Evolutionary conservation across 2,329 filamentous ascomycete species (phyloP).

Genomic region (Colletotrichum eleusines): DNA sequence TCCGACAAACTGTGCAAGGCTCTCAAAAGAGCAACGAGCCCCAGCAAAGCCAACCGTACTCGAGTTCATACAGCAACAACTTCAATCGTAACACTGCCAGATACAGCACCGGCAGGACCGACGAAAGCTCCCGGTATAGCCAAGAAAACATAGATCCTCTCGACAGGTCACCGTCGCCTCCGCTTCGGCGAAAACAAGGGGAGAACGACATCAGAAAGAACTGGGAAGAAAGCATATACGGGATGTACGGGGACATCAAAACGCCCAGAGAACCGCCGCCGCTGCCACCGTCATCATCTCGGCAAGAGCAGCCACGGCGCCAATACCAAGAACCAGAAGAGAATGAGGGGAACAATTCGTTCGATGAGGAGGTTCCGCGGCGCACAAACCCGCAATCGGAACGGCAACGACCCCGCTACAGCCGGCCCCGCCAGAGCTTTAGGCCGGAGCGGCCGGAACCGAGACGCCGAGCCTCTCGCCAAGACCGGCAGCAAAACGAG

Average conservation of each 20-base stretch:
- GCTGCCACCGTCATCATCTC: background rate
- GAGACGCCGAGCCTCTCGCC: constrained; percentile 14
- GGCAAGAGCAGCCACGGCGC: constrained; percentile 8
- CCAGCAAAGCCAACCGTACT: constrained; percentile 20
- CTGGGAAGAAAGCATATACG: constrained; percentile 38
- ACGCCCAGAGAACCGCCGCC: constrained; percentile 30
- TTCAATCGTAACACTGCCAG: constrained; percentile 34
- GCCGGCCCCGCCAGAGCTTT: constrained; percentile 12
- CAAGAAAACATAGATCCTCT: constrained; percentile 6
- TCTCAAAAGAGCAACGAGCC: constrained; percentile 12
- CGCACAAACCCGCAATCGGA: constrained; percentile 4
- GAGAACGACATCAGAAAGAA: background rate
- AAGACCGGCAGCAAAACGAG: constrained; percentile 11
- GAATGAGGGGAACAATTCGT: constrained; percentile 19
- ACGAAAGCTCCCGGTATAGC: constrained; percentile 23
- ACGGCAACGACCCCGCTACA: constrained; percentile 8
- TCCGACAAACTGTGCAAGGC: constrained; percentile 9
- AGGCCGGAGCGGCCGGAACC: background rate
- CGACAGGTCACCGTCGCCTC: background rate
- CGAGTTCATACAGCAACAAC: constrained; percentile 39
- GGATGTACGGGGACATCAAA: constrained; percentile 36
- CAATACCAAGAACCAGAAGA: constrained; percentile 6
- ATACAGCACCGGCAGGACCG: constrained; percentile 29
- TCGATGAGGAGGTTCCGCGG: constrained; percentile 30
- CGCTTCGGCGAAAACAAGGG: constrained; percentile 1